Evolutionary conservation across 2,329 filamentous ascomycete species (phyloP).

Genomic region (Calonectria hongkongensis): DNA sequence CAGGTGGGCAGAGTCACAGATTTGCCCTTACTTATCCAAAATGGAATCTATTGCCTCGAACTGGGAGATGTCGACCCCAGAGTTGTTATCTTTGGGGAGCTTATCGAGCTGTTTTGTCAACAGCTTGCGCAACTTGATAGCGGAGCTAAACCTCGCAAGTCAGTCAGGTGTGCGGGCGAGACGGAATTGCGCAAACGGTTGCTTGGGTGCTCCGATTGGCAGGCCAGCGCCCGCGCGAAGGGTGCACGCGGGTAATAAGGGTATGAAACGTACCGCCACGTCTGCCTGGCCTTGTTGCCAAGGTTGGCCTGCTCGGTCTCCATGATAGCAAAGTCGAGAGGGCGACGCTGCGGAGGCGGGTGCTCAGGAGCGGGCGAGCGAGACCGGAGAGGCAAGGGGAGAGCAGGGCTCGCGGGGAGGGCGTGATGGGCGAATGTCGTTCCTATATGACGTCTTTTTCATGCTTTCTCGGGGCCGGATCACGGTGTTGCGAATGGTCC

Average conservation of each 20-base stretch:
- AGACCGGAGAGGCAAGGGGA: conserved; percentile 38
- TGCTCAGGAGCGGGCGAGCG: conserved; percentile 41
- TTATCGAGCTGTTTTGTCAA: conserved; percentile 66
- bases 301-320: conserved; percentile 51
- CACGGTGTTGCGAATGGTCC: conserved; percentile 57
- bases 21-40: conserved; percentile 64
- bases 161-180: conserved; percentile 48
- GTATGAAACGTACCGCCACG: conserved; percentile 62
- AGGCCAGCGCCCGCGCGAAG: conserved; percentile 26
- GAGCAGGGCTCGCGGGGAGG: conserved; percentile 39
- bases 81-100: conserved; percentile 60
- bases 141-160: conserved; percentile 59
- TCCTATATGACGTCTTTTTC: conserved; percentile 56
- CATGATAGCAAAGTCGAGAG: conserved; percentile 47
- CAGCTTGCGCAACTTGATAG: conserved; percentile 65
- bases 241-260: conserved; percentile 27
- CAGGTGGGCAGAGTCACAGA: conserved; percentile 1
- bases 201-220: conserved; percentile 18
- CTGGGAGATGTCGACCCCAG: conserved; percentile 62
- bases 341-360: conserved; percentile 37
- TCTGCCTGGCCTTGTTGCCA: conserved; percentile 58
- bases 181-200: conserved; percentile 29
- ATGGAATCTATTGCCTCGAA: conserved; percentile 66
- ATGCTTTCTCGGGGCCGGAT: conserved; percentile 59
- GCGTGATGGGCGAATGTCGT: conserved; percentile 48